A percentile compares a stretch with the other conserved stretches of the same genome.
These are phyloP conservation scores for Endothia cerciana DNA, from an alignment of 2,329 filamentous ascomycete genomes.

Conservation along the genomic window DNA sequence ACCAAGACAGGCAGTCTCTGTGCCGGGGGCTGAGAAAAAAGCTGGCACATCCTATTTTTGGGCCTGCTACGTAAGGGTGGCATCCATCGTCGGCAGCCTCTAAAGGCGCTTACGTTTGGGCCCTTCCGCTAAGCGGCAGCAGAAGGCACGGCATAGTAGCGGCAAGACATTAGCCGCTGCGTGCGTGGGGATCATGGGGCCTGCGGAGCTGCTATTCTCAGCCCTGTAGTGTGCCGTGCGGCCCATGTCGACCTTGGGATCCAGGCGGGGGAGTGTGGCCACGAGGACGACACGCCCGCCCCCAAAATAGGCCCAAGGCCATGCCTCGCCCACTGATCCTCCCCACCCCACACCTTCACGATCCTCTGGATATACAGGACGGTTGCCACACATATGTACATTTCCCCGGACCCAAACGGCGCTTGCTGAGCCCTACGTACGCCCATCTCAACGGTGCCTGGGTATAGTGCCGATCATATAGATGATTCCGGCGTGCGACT, in stretches of 20 bases:
- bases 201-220: constrained; percentile 21
- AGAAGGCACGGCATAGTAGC: neutral
- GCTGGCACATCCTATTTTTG: neutral
- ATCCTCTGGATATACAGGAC: neutral
- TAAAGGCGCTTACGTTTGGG: neutral
- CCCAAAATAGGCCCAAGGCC: constrained; percentile 23
- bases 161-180: constrained; percentile 15
- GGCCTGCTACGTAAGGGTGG: neutral
- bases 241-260: neutral
- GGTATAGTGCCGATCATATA: too few species aligned
- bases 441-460: neutral
- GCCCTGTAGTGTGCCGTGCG: constrained; percentile 20
- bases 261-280: neutral
- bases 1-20: neutral
- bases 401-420: neutral
- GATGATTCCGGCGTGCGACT: neutral
- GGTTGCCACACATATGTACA: neutral
- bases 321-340: neutral
- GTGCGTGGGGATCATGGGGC: constrained; percentile 9
- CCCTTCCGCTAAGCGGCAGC: neutral
- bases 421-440: neutral
- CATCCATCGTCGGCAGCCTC: neutral
- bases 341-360: neutral
- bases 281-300: constrained; percentile 5
- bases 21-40: neutral